Percentiles rank a stretch among this genome's conserved stretches.
phyloP scores from a whole-genome alignment of 305 asterid genomes.

The Solanum hybrid region DNA sequence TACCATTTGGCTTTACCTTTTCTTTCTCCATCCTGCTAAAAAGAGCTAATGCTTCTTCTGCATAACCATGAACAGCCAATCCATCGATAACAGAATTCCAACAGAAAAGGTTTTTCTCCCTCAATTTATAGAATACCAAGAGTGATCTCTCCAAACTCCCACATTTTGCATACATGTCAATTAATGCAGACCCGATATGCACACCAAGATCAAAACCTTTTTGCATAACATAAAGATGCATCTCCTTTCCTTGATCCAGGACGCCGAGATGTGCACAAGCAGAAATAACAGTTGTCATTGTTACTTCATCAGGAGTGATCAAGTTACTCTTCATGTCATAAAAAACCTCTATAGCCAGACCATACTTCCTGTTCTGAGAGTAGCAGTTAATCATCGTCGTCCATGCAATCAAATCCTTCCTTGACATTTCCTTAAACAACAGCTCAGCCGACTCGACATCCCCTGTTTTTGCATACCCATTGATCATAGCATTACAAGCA shows the following conservation, averaged over 20 bases:
- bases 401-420: conserved; percentile 58
- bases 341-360: conserved; percentile 39
- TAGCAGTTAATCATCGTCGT: conserved; percentile 63
- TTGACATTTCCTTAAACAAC: conserved; percentile 32
- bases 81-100: conserved; percentile 74
- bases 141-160: conserved; percentile 60
- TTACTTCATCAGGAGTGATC: conserved; percentile 53
- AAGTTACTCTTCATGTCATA: conserved; percentile 36
- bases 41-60: conserved; percentile 43
- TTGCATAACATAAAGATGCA: conserved; percentile 31
- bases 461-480: conserved; percentile 45
- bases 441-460: conserved; percentile 48
- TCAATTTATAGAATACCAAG: conserved; percentile 48
- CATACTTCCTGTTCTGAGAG: conserved; percentile 30
- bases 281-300: conserved; percentile 54
- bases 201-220: conserved; percentile 35
- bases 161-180: conserved; percentile 73
- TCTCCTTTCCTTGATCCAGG: conserved; percentile 43
- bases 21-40: conserved; percentile 43
- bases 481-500: conserved; percentile 50
- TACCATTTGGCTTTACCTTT: conserved; percentile 49
- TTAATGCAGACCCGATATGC: conserved; percentile 51
- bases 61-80: conserved; percentile 58
- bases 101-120: conserved; percentile 47
- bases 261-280: conserved; percentile 75